Percentiles rank a stretch among this genome's conserved stretches.
Conservation (phyloP, 345 rosid genomes). For the Gossypium turneri region DNA sequence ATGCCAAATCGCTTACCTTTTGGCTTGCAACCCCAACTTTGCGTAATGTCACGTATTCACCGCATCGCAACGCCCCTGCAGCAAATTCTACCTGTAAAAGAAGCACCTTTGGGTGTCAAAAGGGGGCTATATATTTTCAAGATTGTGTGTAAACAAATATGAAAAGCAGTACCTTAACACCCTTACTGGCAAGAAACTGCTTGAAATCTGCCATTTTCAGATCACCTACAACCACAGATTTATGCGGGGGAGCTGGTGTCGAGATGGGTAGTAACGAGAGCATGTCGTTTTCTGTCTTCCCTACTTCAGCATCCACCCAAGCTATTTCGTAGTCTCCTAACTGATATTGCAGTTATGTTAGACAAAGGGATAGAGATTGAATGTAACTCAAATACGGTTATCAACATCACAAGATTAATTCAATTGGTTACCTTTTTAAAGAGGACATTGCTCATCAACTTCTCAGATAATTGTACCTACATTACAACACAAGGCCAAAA, state of each 20-base stretch:
- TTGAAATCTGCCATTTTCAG: conserved; percentile 89
- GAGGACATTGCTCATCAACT: conserved; percentile 92
- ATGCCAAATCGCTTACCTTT: conserved; percentile 47
- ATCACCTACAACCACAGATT: conserved; percentile 90
- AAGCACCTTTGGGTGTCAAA: background rate
- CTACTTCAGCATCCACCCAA: conserved; percentile 87
- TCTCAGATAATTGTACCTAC: conserved; percentile 94
- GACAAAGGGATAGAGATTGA: background rate
- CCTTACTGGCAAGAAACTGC: conserved; percentile 84
- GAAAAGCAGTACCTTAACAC: conserved; percentile 59
- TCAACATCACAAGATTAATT: background rate
- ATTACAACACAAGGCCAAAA: conserved; percentile 20
- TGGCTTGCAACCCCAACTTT: conserved; percentile 73
- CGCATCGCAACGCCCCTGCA: conserved; percentile 88
- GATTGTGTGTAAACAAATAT: background rate
- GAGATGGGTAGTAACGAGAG: conserved; percentile 65
- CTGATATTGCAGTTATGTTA: conserved; percentile 34
- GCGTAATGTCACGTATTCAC: conserved; percentile 81
- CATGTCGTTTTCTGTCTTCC: conserved; percentile 69
- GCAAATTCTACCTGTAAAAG: conserved; percentile 77
- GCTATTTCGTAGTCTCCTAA: conserved; percentile 93
- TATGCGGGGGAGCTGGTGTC: conserved; percentile 59
- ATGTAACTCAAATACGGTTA: background rate
- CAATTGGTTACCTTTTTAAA: conserved; percentile 67
- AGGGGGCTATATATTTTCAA: no score